Percentiles rank a stretch among this genome's conserved stretches.
Conservation (phyloP, 2,329 filamentous ascomycete genomes). For the Calonectria crousiana region DNA sequence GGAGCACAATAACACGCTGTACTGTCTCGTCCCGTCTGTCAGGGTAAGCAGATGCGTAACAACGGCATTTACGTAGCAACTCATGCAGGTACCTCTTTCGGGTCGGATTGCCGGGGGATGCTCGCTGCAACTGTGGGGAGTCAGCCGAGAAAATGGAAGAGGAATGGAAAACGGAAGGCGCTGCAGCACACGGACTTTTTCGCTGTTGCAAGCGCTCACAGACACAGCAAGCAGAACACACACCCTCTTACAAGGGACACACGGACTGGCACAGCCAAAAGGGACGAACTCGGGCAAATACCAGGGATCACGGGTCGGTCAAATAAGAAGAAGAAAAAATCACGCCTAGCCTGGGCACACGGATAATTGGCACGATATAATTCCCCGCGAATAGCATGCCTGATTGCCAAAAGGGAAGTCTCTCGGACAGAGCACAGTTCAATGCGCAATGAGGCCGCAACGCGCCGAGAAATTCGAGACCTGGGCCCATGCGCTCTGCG, state of each 20-base stretch:
- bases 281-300: conserved; percentile 9
- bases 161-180: background rate
- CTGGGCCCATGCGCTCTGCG: conserved; percentile 7
- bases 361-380: background rate
- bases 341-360: background rate
- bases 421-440: background rate
- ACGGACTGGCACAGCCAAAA: background rate
- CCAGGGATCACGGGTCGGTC: background rate
- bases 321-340: background rate
- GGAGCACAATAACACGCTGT: background rate
- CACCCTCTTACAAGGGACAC: conserved; percentile 7
- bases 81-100: conserved; percentile 28
- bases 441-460: conserved; percentile 12
- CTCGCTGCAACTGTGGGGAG: conserved; percentile 18
- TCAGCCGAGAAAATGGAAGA: conserved; percentile 20
- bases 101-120: conserved; percentile 8
- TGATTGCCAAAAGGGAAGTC: background rate
- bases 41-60: conserved; percentile 14
- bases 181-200: background rate
- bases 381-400: background rate
- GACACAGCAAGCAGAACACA: background rate
- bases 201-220: background rate
- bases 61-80: conserved; percentile 25
- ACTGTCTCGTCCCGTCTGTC: background rate
- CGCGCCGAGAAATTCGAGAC: conserved; percentile 9